Percentiles rank a stretch among this genome's conserved stretches.
Evolutionary conservation across 2,329 filamentous ascomycete species (phyloP).

Genomic region (Ophiostoma tasmaniense): DNA sequence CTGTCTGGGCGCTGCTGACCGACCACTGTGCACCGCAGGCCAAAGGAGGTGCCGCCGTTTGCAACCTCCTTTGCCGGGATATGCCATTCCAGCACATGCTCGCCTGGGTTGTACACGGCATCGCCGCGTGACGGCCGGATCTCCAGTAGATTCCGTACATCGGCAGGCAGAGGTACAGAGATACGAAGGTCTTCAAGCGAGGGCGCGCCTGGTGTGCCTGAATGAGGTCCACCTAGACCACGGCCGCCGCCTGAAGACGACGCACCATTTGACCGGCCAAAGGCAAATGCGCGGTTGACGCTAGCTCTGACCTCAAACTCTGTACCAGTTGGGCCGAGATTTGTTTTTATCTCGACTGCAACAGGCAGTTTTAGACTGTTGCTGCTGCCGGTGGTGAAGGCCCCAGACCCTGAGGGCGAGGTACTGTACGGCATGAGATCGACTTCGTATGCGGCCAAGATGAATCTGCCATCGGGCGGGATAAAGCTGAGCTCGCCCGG

Average conservation of each 20-base stretch:
- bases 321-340: constrained; percentile 62
- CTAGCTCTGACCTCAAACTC: constrained; percentile 84
- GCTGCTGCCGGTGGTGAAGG: constrained; percentile 30
- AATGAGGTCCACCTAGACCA: constrained; percentile 38
- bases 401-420: not conserved
- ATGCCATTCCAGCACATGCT: constrained; percentile 70
- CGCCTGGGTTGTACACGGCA: constrained; percentile 68
- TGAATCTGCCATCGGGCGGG: constrained; percentile 88
- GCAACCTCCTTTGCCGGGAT: constrained; percentile 69
- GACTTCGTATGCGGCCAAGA: constrained; percentile 88
- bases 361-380: constrained; percentile 69
- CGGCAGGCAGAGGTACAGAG: constrained; percentile 66
- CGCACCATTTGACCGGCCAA: constrained; percentile 11
- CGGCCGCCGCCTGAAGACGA: constrained; percentile 7
- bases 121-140: constrained; percentile 75
- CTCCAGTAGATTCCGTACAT: constrained; percentile 76
- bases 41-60: constrained; percentile 58
- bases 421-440: constrained; percentile 59
- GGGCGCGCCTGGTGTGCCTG: constrained; percentile 50
- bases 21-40: constrained; percentile 70
- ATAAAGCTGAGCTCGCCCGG: constrained; percentile 93
- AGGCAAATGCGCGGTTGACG: constrained; percentile 55
- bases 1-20: constrained; percentile 40
- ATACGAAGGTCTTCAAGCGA: constrained; percentile 69
- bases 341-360: constrained; percentile 70